phyloP scores from a whole-genome alignment of 176 grass and related monocot species.

The Musa itinerans region DNA sequence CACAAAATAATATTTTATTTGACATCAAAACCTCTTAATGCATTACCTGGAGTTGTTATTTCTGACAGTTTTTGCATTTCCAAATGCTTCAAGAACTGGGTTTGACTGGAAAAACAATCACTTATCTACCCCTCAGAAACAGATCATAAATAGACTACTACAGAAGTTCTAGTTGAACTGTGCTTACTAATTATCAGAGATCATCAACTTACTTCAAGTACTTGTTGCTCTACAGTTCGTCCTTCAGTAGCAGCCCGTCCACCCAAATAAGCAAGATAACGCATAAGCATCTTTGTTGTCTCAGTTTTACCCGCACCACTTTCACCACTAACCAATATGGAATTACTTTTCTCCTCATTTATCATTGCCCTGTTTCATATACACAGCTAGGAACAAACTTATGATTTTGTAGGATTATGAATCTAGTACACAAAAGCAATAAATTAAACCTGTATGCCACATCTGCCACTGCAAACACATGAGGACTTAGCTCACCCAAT shows the following conservation, averaged over 20 bases:
- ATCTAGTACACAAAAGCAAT: slow-evolving; percentile 9
- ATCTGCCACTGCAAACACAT: slow-evolving; percentile 98
- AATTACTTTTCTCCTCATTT: slow-evolving; percentile 86
- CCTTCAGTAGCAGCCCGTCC: slow-evolving; percentile 90
- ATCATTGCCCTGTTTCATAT: slow-evolving; percentile 70
- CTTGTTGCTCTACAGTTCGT: slow-evolving; percentile 97
- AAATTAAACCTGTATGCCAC: slow-evolving; percentile 68
- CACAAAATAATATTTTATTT: not conserved
- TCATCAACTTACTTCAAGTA: slow-evolving; percentile 65
- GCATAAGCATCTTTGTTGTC: slow-evolving; percentile 99
- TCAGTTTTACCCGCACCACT: slow-evolving; percentile 98
- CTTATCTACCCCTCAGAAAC: not conserved
- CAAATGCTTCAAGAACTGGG: slow-evolving; percentile 99
- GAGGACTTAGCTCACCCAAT: slow-evolving; percentile 94
- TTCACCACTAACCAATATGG: slow-evolving; percentile 97
- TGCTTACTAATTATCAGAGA: not conserved
- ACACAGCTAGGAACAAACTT: slow-evolving; percentile 23
- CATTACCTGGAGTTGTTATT: slow-evolving; percentile 96
- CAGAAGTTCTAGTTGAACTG: not conserved
- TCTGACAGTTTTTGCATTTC: slow-evolving; percentile 97
- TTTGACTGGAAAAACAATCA: slow-evolving; percentile 70
- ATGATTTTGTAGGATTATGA: not conserved
- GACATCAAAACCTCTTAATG: not conserved
- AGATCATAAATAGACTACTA: not conserved
- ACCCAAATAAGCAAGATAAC: slow-evolving; percentile 94